Base-by-base conservation (phyloP, 306 rosid species). In the Corylus americana region DNA sequence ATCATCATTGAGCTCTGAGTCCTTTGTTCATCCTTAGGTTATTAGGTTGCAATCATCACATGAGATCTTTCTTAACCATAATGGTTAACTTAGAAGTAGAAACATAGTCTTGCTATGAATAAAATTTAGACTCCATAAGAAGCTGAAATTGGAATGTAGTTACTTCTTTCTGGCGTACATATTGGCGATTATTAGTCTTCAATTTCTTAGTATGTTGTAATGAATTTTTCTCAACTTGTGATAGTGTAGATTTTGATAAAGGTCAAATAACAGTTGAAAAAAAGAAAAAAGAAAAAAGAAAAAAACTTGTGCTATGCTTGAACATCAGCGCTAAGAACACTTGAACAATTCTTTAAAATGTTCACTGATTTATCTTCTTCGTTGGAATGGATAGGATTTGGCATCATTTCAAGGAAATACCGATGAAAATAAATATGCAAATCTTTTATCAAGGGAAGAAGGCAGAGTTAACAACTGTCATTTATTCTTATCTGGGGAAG, bases 401-500 rank as follows among this genome's bases (percentile, higher is more conserved):
- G 37, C 58, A 61, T 37, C 51, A 72, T 80, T 80, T 70, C 76
- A 78, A 69, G 84, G 85, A 59, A 79, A 79, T 63, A 50, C 47
- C 59, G 49, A 57, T 50, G 62, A 25, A 14, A 62, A 61, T 59
- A 81, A 86, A 67, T 87, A 83, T 64, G 78, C 59, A 11, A 67
- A 77, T 82, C 74, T 68, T 25, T 77, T 79, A 53, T 77, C 92
- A 82, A 84, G 82, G 71, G 93, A 89, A 70, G 92, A 88, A 72
- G 82, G 79, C 50, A 75, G 88, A 73, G 85, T 80, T 79, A 89
- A 79, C 68, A 83, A 80, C 82, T 89, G 82, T 75, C 90, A 76
- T 73, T 87, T 92, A 73, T 85, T 92, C 85, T 85, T 92, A 69
- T 92, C 97, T 9, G 97, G 92, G 63, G 87, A 92, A 27, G 87